Percentiles rank a stretch among this genome's conserved stretches.
phyloP scores from a whole-genome alignment of 768 basidiomycete genomes.

The Psilocybe tampanensis region DNA sequence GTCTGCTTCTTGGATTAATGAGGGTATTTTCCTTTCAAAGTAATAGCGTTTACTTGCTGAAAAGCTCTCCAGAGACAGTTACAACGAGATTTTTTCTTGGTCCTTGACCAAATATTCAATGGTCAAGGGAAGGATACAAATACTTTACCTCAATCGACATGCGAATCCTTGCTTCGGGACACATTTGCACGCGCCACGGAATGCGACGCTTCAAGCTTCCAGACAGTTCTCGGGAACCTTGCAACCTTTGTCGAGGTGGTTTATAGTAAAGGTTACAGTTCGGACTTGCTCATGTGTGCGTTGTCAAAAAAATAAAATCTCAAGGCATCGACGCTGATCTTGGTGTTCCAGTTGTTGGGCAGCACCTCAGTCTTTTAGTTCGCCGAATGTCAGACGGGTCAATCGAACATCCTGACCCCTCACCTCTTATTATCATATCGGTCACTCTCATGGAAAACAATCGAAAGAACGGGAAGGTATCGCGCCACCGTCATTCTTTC shows the following conservation, averaged over 20 bases:
- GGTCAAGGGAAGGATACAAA: slow-evolving; percentile 34
- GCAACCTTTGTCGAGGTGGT: slow-evolving; percentile 59
- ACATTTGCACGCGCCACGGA: slow-evolving; percentile 50
- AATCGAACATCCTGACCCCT: slow-evolving; percentile 51
- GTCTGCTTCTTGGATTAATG: slow-evolving; percentile 58
- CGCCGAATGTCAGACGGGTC: slow-evolving; percentile 61
- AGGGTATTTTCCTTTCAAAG: slow-evolving; percentile 41
- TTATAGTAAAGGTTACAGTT: slow-evolving; percentile 52
- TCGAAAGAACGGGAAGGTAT: slow-evolving; percentile 58
- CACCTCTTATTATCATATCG: slow-evolving; percentile 54
- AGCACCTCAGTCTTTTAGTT: slow-evolving; percentile 52
- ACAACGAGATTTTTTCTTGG: slow-evolving; percentile 49
- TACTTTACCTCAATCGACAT: slow-evolving; percentile 33
- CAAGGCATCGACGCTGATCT: not conserved
- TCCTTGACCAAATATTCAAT: slow-evolving; percentile 50
- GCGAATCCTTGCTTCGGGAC: slow-evolving; percentile 59
- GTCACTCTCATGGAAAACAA: slow-evolving; percentile 61
- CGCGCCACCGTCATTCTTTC: not conserved
- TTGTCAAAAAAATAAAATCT: too few species aligned
- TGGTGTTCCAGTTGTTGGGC: slow-evolving; percentile 50
- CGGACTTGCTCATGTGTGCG: slow-evolving; percentile 60
- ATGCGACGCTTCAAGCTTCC: slow-evolving; percentile 50
- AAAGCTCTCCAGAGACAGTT: slow-evolving; percentile 42
- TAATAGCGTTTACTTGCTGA: not conserved
- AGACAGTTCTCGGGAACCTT: slow-evolving; percentile 59